Conservation (phyloP, 495 filamentous ascomycete species). For the Amniculicola lignicola region DNA sequence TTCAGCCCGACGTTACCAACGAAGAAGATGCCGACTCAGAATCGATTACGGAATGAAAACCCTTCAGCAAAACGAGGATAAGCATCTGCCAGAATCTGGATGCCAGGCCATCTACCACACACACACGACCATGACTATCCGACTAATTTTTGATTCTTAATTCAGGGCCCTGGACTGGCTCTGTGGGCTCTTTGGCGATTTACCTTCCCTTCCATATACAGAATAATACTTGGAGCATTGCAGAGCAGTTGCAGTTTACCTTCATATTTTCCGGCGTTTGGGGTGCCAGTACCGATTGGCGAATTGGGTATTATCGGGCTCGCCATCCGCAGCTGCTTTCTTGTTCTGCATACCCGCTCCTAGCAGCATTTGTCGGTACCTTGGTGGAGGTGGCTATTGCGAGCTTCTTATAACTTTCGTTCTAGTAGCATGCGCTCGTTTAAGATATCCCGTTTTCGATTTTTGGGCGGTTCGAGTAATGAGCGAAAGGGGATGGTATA, state of each 20-base stretch:
- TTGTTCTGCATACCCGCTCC: background rate
- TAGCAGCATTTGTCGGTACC: background rate
- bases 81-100: background rate
- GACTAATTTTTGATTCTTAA: constrained; percentile 28
- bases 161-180: constrained; percentile 24
- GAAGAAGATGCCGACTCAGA: background rate
- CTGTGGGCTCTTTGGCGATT: constrained; percentile 6
- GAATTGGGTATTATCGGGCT: background rate
- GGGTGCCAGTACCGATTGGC: background rate
- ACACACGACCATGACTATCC: background rate
- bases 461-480: background rate
- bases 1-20: background rate
- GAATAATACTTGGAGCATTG: constrained; percentile 8
- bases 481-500: background rate
- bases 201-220: constrained; percentile 8
- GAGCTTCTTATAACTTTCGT: background rate
- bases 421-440: background rate
- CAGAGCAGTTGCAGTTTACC: background rate
- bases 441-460: background rate
- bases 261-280: constrained; percentile 14
- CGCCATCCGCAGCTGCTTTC: background rate
- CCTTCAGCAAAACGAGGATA: background rate
- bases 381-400: background rate
- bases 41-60: background rate
- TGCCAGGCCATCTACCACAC: background rate